Conservation (phyloP, 768 basidiomycete genomes). For the Nevesoporus exiguus region DNA sequence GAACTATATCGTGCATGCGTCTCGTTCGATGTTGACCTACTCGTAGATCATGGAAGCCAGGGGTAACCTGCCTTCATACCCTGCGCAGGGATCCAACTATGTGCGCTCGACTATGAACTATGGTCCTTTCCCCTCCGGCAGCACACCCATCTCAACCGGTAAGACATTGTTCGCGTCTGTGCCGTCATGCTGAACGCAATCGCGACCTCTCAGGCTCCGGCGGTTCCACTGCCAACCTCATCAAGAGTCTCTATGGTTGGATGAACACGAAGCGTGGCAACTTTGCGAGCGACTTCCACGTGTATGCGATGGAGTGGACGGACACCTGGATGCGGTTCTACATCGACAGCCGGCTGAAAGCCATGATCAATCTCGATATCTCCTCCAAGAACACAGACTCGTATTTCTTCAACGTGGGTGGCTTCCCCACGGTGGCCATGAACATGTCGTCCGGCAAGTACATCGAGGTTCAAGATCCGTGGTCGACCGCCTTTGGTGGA, state of each 20-base stretch:
- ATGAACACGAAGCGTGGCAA: constrained; percentile 38
- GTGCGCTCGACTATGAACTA: constrained; percentile 63
- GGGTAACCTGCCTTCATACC: constrained; percentile 44
- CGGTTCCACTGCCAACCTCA: constrained; percentile 22
- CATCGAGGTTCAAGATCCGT: constrained; percentile 45
- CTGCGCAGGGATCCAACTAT: constrained; percentile 43
- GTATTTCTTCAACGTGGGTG: constrained; percentile 50
- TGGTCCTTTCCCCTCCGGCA: constrained; percentile 46
- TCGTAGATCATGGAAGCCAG: constrained; percentile 52
- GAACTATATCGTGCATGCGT: not conserved
- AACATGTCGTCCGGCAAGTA: constrained; percentile 39
- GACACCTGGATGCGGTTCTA: constrained; percentile 51
- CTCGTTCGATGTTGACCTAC: not conserved
- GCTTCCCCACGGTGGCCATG: constrained; percentile 48
- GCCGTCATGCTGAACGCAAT: not conserved
- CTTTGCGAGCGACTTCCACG: constrained; percentile 49
- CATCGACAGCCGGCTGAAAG: constrained; percentile 48
- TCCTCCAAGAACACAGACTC: constrained; percentile 39
- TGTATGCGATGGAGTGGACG: constrained; percentile 60
- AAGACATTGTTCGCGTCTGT: not conserved
- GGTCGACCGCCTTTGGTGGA: constrained; percentile 41
- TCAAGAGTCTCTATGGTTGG: constrained; percentile 37
- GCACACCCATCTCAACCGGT: constrained; percentile 31
- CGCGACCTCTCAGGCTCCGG: constrained; percentile 3
- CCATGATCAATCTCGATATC: constrained; percentile 50